Conservation (phyloP, 2,329 filamentous ascomycete genomes). For the Penicillium sp. region DNA sequence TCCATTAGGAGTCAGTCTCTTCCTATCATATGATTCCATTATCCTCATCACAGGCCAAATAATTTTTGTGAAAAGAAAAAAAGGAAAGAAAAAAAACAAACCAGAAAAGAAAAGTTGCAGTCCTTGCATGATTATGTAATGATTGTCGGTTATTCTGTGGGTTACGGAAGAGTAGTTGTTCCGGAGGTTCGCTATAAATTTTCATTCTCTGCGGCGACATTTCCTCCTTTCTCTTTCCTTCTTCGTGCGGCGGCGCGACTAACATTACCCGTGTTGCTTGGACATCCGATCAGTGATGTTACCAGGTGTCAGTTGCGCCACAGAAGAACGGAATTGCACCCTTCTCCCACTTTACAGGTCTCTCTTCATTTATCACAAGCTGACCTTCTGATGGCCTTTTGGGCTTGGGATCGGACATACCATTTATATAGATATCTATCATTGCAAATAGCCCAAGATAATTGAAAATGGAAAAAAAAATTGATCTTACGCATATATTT, state of each 20-base stretch:
- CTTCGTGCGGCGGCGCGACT: constrained; percentile 80
- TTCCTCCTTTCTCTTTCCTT: constrained; percentile 54
- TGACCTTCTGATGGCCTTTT: constrained; percentile 37
- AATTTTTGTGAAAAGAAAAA: constrained; percentile 20
- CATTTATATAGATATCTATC: constrained; percentile 3
- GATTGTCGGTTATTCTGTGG: neutral
- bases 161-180: constrained; percentile 11
- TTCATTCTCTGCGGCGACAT: neutral
- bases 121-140: constrained; percentile 19
- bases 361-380: constrained; percentile 42
- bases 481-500: neutral
- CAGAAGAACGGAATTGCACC: constrained; percentile 79
- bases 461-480: neutral
- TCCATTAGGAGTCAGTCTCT: constrained; percentile 47
- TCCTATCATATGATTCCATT: constrained; percentile 48
- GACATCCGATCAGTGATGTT: constrained; percentile 55
- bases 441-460: neutral
- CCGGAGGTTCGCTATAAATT: constrained; percentile 28
- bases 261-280: constrained; percentile 77
- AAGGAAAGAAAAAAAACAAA: constrained; percentile 17
- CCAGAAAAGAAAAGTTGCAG: constrained; percentile 12
- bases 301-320: constrained; percentile 76
- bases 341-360: constrained; percentile 51
- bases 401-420: constrained; percentile 59
- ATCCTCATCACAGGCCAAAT: constrained; percentile 46